Base-by-base conservation (phyloP, 1,139 yeast species). In the Blastobotrys buckinghamii region DNA sequence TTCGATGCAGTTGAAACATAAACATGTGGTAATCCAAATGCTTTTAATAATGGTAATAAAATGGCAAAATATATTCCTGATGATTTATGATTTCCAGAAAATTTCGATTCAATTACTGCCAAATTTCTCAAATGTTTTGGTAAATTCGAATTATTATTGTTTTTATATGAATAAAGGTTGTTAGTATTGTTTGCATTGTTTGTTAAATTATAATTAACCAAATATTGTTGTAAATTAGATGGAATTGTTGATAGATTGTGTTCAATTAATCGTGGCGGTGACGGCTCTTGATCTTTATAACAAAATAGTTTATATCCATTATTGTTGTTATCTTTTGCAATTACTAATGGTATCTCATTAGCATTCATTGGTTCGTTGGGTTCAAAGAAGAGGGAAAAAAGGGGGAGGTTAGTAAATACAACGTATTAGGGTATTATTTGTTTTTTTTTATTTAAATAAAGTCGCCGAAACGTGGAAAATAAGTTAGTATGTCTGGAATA, bases 1-100 rank as follows among this genome's bases (percentile, higher is more conserved):
- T 62, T 53, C n/a, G 62, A 53, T n/a, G 61, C 55, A 1, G 71
- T 67, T 13, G 68, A 61, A 8, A 67, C 68, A 50, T 67, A 66
- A 36, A 59, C 67, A 43, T 66, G 69, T 8, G 58, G 52, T 27
- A 67, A 53, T 20, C 64, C 66, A 38, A 66, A 60, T 17, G 61
- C 65, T 39, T 63, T 53, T 16, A 67, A 56, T 26, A 68, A 56
- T 6, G 71, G 72, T 29, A 56, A 44, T 15, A 68, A 50, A 8
- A 66, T 52, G 26, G 59, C 48, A 41, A 63, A 63, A 50, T 65
- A 67, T 6, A 62, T 45, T 13, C 53, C 60, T 2, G 61, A 52
- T 17, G 64, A 59, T 37, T 52, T 46, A 24, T 56, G 59, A 3
- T 58, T 46, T 2, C 69, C 70, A 1, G 69, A 62, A 7, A 53